These are phyloP conservation scores for Penicillium sp. DNA, from an alignment of 2,329 filamentous ascomycete genomes.

Conservation along the genomic window DNA sequence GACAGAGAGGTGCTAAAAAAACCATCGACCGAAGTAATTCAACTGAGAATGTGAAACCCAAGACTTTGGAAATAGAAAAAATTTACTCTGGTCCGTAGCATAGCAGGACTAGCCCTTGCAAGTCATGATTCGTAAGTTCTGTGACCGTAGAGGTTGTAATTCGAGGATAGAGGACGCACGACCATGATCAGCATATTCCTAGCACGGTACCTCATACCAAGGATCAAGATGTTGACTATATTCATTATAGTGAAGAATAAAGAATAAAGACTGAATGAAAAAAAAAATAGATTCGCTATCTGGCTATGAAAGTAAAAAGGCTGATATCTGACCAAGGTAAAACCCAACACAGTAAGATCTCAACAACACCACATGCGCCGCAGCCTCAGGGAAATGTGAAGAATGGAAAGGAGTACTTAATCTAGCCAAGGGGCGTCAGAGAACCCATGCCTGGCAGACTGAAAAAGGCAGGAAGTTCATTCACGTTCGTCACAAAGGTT, in stretches of 20 bases:
- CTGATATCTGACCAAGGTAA: slow-evolving; percentile 11
- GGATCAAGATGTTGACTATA: no score
- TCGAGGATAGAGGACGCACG: no score
- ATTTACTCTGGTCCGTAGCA: no score
- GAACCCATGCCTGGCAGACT: not conserved
- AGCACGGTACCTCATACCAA: no score
- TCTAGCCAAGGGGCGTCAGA: not conserved
- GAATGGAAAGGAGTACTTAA: not conserved
- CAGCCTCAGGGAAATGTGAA: not conserved
- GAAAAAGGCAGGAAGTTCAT: slow-evolving; percentile 6
- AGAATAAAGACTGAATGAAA: not conserved
- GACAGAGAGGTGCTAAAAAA: no score
- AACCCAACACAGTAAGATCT: slow-evolving; percentile 7
- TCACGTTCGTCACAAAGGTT: slow-evolving; percentile 17
- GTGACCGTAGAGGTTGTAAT: no score
- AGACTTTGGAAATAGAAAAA: no score
- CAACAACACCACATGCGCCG: slow-evolving; percentile 20
- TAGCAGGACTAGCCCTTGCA: no score
- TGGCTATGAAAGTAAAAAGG: slow-evolving; percentile 8
- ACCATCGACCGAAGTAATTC: no score
- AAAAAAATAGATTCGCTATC: slow-evolving; percentile 6
- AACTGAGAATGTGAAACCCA: no score
- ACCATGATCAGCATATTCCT: no score
- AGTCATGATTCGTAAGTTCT: no score
- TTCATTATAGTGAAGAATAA: not conserved